Conservation (phyloP, 306 rosid genomes). For the Medicago arabica region DNA sequence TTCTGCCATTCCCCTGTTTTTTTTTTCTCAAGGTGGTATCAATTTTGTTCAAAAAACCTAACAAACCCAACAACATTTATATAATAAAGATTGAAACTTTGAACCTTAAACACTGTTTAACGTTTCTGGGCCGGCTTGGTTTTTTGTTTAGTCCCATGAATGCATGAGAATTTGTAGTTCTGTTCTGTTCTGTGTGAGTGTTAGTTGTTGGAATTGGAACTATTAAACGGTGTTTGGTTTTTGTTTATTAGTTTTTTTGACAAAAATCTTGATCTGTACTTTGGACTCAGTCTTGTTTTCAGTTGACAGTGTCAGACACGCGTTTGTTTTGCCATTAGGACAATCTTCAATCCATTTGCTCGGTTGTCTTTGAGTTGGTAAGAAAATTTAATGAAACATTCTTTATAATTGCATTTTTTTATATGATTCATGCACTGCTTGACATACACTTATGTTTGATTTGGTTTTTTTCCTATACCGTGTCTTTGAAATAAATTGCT, state of each 20-base stretch:
- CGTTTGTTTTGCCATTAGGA: conserved; percentile 40
- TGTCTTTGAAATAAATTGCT: neutral
- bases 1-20: neutral
- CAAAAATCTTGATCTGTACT: conserved; percentile 31
- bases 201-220: conserved; percentile 41
- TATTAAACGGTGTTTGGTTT: conserved; percentile 37
- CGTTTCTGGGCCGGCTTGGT: conserved; percentile 55
- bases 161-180: neutral
- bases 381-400: conserved; percentile 23
- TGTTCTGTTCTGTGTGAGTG: neutral
- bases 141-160: conserved; percentile 1
- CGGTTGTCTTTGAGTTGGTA: conserved; percentile 62
- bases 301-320: conserved; percentile 55
- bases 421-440: too few species aligned
- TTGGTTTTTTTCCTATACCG: neutral
- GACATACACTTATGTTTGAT: conserved; percentile 3
- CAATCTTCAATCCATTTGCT: conserved; percentile 33
- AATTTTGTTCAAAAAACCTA: neutral
- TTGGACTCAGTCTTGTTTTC: conserved; percentile 55
- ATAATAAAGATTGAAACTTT: conserved; percentile 10
- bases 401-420: conserved; percentile 32
- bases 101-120: conserved; percentile 2
- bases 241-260: conserved; percentile 30
- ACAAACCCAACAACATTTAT: neutral
- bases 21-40: neutral